phyloP scores from a whole-genome alignment of 805 yeast species.

The Candida gorgasii region DNA sequence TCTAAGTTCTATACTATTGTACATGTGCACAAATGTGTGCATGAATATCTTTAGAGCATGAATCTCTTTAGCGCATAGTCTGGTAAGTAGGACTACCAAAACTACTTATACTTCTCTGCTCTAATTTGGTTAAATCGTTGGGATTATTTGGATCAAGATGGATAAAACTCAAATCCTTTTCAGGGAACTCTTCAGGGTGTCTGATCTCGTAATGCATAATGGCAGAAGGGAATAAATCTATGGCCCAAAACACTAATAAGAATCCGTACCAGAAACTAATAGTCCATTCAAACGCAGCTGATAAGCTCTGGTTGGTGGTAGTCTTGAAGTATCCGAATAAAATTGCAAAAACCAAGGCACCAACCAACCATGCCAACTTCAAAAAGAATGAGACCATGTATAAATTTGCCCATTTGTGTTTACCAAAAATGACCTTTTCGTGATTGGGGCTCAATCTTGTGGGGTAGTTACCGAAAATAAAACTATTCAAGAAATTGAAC shows the following conservation, averaged over 20 bases:
- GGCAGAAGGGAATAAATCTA: slow-evolving; percentile 71
- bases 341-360: slow-evolving; percentile 68
- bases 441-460: slow-evolving; percentile 38
- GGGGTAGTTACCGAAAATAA: slow-evolving; percentile 41
- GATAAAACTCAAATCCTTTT: slow-evolving; percentile 18
- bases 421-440: slow-evolving; percentile 42
- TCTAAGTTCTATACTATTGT: background rate
- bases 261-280: slow-evolving; percentile 84
- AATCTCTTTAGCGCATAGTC: background rate
- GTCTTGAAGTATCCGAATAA: slow-evolving; percentile 56
- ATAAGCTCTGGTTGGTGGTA: slow-evolving; percentile 38
- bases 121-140: slow-evolving; percentile 14
- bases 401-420: slow-evolving; percentile 35
- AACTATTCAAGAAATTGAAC: slow-evolving; percentile 38
- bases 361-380: slow-evolving; percentile 64
- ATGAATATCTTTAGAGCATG: too few species aligned
- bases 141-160: slow-evolving; percentile 23
- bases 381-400: slow-evolving; percentile 50
- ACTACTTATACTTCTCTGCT: slow-evolving; percentile 19
- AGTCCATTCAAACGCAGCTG: slow-evolving; percentile 82
- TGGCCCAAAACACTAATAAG: slow-evolving; percentile 59
- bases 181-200: slow-evolving; percentile 27
- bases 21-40: too few species aligned
- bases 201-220: slow-evolving; percentile 29
- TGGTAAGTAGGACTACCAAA: slow-evolving; percentile 21